phyloP scores from a whole-genome alignment of 2,329 filamentous ascomycete species.

The Calonectria ilicicola region DNA sequence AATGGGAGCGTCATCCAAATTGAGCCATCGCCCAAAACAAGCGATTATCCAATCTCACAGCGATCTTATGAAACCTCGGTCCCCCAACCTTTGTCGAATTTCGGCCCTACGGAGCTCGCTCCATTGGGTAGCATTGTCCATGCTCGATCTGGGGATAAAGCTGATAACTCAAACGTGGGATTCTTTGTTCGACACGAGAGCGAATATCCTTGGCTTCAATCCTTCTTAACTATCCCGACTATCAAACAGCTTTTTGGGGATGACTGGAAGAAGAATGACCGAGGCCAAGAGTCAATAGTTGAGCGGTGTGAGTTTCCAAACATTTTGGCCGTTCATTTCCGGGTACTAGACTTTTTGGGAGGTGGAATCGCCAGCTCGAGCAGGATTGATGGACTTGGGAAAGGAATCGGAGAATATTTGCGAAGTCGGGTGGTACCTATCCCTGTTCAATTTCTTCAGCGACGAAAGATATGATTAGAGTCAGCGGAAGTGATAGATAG shows the following conservation, averaged over 20 bases:
- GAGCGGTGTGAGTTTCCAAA: constrained; percentile 60
- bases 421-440: neutral
- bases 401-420: constrained; percentile 6
- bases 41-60: constrained; percentile 38
- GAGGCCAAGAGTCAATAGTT: constrained; percentile 45
- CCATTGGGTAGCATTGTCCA: constrained; percentile 48
- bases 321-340: constrained; percentile 44
- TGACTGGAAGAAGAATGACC: constrained; percentile 48
- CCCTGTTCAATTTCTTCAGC: neutral
- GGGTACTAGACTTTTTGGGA: neutral
- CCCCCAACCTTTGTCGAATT: constrained; percentile 38
- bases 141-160: constrained; percentile 55
- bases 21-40: constrained; percentile 33
- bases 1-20: constrained; percentile 33
- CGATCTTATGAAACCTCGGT: constrained; percentile 42
- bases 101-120: constrained; percentile 42
- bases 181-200: constrained; percentile 58
- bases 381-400: constrained; percentile 4
- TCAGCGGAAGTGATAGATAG: neutral
- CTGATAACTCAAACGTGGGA: constrained; percentile 57
- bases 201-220: constrained; percentile 59
- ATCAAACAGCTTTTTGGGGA: constrained; percentile 53
- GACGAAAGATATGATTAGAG: neutral
- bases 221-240: constrained; percentile 52
- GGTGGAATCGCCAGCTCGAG: neutral